Conservation (phyloP, 768 basidiomycete genomes). For the Gautieria morchelliformis region DNA sequence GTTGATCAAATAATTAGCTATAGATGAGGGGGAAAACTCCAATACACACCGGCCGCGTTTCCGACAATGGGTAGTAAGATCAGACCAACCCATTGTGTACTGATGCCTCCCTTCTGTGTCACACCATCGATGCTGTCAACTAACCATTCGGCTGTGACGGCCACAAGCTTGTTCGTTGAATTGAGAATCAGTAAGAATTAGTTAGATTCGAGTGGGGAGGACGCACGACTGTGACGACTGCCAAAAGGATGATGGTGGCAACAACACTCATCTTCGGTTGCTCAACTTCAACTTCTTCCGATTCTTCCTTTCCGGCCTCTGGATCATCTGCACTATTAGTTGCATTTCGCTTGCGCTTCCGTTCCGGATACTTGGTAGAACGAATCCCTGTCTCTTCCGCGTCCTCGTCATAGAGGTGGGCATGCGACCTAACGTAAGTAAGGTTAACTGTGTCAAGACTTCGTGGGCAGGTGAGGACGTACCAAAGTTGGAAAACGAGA, state of each 20-base stretch:
- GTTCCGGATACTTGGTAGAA: constrained; percentile 17
- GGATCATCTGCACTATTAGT: neutral
- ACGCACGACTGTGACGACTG: constrained; percentile 54
- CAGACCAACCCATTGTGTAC: constrained; percentile 76
- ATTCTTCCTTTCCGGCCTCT: constrained; percentile 13
- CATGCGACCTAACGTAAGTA: constrained; percentile 39
- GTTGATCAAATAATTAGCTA: neutral
- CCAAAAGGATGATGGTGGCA: constrained; percentile 45
- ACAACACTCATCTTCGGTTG: constrained; percentile 50
- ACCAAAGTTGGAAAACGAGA: constrained; percentile 63
- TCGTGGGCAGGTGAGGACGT: neutral
- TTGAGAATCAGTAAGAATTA: neutral
- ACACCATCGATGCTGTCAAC: constrained; percentile 78
- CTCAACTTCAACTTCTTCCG: constrained; percentile 31
- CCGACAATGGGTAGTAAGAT: constrained; percentile 91
- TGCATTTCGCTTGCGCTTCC: neutral
- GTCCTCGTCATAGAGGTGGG: constrained; percentile 49
- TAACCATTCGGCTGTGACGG: constrained; percentile 56
- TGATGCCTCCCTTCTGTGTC: constrained; percentile 45
- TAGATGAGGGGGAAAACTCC: neutral
- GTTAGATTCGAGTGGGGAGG: neutral
- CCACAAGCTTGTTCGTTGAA: constrained; percentile 31
- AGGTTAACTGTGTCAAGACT: neutral
- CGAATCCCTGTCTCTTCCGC: constrained; percentile 10
- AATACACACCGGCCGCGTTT: constrained; percentile 66